Percentiles rank a stretch among this genome's conserved stretches.
Evolutionary conservation across 176 grass and related monocot species (phyloP).

Genomic region (Musa acuminata): DNA sequence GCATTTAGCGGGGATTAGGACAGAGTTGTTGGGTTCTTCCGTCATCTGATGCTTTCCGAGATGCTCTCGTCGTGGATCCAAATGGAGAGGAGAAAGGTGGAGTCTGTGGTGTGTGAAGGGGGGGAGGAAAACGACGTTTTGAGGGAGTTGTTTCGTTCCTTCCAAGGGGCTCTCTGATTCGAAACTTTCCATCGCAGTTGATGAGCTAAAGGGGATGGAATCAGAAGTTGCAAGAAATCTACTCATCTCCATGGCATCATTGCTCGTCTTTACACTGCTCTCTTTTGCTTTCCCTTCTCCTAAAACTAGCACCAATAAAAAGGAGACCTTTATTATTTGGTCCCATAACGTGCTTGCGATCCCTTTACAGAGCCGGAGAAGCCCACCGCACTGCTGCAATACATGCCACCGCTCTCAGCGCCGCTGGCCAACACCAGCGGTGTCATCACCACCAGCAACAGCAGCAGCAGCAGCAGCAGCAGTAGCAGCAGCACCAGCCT

Average conservation of each 20-base stretch:
- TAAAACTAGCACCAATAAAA: conserved; percentile 8
- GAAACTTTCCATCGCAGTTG: conserved; percentile 22
- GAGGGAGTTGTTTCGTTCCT: neutral
- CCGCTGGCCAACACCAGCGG: conserved; percentile 3
- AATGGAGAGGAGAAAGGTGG: conserved; percentile 4
- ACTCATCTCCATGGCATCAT: conserved; percentile 16
- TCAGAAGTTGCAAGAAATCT: conserved; percentile 13
- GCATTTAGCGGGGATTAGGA: neutral
- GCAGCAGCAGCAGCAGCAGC: conserved; percentile 20
- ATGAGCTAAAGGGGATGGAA: conserved; percentile 11
- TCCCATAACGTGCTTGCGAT: conserved; percentile 1
- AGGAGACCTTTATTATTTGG: neutral
- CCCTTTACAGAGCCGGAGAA: conserved; percentile 51
- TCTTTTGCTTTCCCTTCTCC: conserved; percentile 16
- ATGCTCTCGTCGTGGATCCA: neutral
- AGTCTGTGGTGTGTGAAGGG: neutral
- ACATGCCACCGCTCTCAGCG: conserved; percentile 18
- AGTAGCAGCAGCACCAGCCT: conserved; percentile 37
- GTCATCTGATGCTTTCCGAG: neutral
- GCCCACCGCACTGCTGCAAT: conserved; percentile 22
- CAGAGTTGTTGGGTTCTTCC: conserved; percentile 11
- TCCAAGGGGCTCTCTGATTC: conserved; percentile 22
- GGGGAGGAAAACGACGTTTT: conserved; percentile 13
- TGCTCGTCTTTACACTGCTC: conserved; percentile 22
- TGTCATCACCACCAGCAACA: neutral